Percentiles rank a stretch among this genome's conserved stretches.
phyloP scores from a whole-genome alignment of 2,329 filamentous ascomycete genomes.

The Aspergillus sergii region DNA sequence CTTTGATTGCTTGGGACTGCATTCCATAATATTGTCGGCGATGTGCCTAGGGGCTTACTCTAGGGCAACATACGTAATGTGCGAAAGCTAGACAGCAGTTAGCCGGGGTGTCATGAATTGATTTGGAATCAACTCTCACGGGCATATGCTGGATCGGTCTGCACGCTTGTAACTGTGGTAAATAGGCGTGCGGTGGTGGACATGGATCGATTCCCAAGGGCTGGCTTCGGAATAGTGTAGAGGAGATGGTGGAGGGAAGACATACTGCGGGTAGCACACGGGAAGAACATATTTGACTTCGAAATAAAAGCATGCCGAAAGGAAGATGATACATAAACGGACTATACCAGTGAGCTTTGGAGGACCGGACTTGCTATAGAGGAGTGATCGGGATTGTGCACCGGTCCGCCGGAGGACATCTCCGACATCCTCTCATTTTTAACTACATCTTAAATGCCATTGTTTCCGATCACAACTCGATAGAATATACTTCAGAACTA shows the following conservation, averaged over 20 bases:
- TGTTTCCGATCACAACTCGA: background rate
- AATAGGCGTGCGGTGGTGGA: background rate
- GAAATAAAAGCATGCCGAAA: no score
- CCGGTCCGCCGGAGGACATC: background rate
- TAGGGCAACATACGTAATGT: background rate
- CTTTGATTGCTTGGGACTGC: conserved; percentile 52
- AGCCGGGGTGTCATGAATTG: background rate
- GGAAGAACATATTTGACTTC: background rate
- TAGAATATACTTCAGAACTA: background rate
- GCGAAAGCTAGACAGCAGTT: background rate
- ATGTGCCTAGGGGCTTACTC: background rate
- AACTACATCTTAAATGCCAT: background rate
- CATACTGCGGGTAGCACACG: background rate
- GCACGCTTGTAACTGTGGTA: background rate
- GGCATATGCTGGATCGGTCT: background rate
- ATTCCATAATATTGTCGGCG: background rate
- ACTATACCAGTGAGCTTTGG: background rate
- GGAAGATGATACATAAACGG: background rate
- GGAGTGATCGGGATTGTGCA: background rate
- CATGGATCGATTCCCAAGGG: background rate
- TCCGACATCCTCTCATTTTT: background rate
- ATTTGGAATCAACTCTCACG: background rate
- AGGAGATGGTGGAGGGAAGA: background rate
- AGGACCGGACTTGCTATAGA: background rate
- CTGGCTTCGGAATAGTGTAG: background rate